A percentile compares a stretch with the other conserved stretches of the same genome.
Evolutionary conservation across 2,329 filamentous ascomycete species (phyloP).

Genomic region (Neofusicoccum parvum): DNA sequence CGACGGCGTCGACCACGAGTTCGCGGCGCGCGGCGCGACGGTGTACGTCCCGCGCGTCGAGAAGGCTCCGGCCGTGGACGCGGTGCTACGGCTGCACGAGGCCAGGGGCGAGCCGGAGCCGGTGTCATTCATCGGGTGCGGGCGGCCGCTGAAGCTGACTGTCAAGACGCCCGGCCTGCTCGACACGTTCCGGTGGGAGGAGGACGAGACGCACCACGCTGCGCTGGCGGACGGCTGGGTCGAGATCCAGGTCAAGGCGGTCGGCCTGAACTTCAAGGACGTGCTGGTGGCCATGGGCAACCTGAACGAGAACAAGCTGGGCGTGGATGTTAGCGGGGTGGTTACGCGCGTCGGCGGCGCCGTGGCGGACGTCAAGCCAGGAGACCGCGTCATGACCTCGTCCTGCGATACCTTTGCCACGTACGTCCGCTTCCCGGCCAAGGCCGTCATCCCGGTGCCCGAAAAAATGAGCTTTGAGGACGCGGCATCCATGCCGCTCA

Average conservation of each 20-base stretch:
- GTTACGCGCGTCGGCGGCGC: constrained; percentile 61
- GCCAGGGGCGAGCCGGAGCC: background rate
- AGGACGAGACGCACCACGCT: background rate
- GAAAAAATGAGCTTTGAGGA: constrained; percentile 26
- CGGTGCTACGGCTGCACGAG: background rate
- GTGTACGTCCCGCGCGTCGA: background rate
- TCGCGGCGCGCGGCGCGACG: background rate
- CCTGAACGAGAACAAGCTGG: constrained; percentile 24
- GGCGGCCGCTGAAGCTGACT: background rate
- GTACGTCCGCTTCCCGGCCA: background rate
- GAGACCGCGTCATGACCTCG: constrained; percentile 62
- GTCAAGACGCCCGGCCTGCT: constrained; percentile 1
- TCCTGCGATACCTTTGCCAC: background rate
- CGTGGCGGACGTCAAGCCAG: constrained; percentile 61
- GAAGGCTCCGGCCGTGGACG: background rate
- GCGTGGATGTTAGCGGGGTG: constrained; percentile 64
- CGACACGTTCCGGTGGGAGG: constrained; percentile 3
- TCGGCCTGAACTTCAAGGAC: constrained; percentile 23
- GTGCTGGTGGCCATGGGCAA: constrained; percentile 24
- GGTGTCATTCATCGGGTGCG: background rate
- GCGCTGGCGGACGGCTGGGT: constrained; percentile 18
- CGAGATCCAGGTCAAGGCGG: constrained; percentile 23
- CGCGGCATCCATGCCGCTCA: constrained; percentile 28
- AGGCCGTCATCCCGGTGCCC: constrained; percentile 19
- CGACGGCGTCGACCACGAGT: background rate